Conservation (phyloP, 2,329 filamentous ascomycete genomes). For the Aspergillus luchuensis region DNA sequence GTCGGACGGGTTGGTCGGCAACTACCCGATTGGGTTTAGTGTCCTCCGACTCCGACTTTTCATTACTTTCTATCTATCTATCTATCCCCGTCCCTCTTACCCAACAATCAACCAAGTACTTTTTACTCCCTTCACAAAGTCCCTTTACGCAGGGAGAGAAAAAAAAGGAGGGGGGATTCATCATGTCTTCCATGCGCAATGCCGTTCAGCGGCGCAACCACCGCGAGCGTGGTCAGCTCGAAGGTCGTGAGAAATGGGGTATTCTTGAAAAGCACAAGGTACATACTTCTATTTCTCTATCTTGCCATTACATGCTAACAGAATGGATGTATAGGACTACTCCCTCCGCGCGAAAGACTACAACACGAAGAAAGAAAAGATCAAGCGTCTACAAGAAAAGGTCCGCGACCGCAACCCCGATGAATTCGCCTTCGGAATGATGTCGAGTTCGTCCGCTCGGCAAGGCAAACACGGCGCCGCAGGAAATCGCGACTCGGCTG, state of each 20-base stretch:
- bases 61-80: background rate
- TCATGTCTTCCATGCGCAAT: constrained; percentile 62
- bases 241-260: constrained; percentile 81
- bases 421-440: constrained; percentile 68
- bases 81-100: no score
- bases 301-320: no score
- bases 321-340: constrained; percentile 54
- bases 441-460: constrained; percentile 50
- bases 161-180: constrained; percentile 6
- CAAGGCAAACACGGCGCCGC: constrained; percentile 47
- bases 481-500: constrained; percentile 42
- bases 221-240: constrained; percentile 83
- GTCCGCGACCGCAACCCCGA: constrained; percentile 64
- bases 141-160: background rate
- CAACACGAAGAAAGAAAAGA: constrained; percentile 62
- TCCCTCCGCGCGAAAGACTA: constrained; percentile 66
- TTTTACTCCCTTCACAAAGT: background rate
- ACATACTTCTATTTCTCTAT: background rate
- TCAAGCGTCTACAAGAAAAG: constrained; percentile 62
- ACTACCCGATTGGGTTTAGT: background rate
- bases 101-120: background rate
- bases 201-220: constrained; percentile 79
- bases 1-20: background rate
- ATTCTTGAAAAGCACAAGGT: constrained; percentile 95
- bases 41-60: constrained; percentile 11